Conservation (phyloP, 2,329 filamentous ascomycete species). For the Verticillium tricorpus region DNA sequence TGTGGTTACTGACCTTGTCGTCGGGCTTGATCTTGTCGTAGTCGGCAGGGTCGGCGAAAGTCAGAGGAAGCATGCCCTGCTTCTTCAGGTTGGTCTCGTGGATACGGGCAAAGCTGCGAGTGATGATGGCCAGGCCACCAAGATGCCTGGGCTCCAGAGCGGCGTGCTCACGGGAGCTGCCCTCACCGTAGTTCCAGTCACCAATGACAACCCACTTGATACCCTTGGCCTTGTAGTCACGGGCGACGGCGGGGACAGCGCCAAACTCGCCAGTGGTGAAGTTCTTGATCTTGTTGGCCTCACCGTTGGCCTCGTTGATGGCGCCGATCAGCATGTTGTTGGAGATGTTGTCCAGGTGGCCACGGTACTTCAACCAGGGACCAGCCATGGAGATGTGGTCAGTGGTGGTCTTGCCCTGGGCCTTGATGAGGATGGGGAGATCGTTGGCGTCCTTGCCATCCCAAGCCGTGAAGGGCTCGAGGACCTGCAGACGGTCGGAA, state of each 20-base stretch:
- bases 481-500: slow-evolving; percentile 91
- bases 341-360: slow-evolving; percentile 98
- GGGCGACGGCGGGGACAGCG: slow-evolving; percentile 87
- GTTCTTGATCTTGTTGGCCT: slow-evolving; percentile 98
- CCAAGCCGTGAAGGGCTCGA: slow-evolving; percentile 83
- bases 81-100: slow-evolving; percentile 99
- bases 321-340: slow-evolving; percentile 99
- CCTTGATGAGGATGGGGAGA: slow-evolving; percentile 93
- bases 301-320: slow-evolving; percentile 90
- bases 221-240: slow-evolving; percentile 97
- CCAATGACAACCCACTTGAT: slow-evolving; percentile 96
- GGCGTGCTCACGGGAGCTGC: slow-evolving; percentile 95
- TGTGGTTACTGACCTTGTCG: slow-evolving; percentile 59
- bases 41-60: slow-evolving; percentile 89
- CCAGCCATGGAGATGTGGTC: slow-evolving; percentile 98
- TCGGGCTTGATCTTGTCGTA: slow-evolving; percentile 96
- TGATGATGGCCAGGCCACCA: slow-evolving; percentile 94
- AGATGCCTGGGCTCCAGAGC: slow-evolving; percentile 97
- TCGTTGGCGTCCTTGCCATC: slow-evolving; percentile 83
- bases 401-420: slow-evolving; percentile 92
- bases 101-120: slow-evolving; percentile 94
- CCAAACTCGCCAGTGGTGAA: slow-evolving; percentile 76
- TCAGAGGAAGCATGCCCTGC: slow-evolving; percentile 99
- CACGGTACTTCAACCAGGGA: slow-evolving; percentile 98
- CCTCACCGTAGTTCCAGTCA: slow-evolving; percentile 99